Percentiles rank a stretch among this genome's conserved stretches.
Conservation (phyloP, 2,329 filamentous ascomycete genomes). For the Dendrostoma leiphaemia region DNA sequence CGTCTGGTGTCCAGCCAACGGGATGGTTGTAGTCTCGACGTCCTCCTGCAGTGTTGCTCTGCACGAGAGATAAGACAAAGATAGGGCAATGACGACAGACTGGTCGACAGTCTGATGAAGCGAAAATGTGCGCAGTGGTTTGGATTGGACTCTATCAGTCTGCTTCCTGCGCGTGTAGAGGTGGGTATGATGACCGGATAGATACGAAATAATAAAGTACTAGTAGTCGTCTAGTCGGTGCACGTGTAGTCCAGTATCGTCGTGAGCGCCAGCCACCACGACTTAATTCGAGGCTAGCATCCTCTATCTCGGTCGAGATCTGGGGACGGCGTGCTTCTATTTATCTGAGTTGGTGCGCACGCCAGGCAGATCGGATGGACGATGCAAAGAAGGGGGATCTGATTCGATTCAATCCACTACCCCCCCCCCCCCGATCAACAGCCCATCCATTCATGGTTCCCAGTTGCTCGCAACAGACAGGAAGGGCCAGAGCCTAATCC, state of each 20-base stretch:
- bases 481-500: neutral
- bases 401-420: no score
- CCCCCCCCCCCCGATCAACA: no score
- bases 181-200: neutral
- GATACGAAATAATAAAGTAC: neutral
- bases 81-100: slow-evolving; percentile 15
- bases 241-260: neutral
- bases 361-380: no score
- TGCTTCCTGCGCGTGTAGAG: neutral
- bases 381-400: no score
- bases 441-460: no score
- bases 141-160: neutral
- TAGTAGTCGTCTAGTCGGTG: neutral
- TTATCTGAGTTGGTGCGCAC: neutral
- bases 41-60: slow-evolving; percentile 2
- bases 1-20: slow-evolving; percentile 12
- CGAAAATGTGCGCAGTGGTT: neutral
- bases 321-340: neutral
- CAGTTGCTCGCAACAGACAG: no score
- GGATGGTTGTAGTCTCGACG: neutral
- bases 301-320: no score
- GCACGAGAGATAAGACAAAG: slow-evolving; percentile 13
- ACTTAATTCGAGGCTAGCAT: no score
- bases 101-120: neutral
- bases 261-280: no score